Base-by-base conservation (phyloP, 352 stramenopile species). In the Globisporangium mamillatum region DNA sequence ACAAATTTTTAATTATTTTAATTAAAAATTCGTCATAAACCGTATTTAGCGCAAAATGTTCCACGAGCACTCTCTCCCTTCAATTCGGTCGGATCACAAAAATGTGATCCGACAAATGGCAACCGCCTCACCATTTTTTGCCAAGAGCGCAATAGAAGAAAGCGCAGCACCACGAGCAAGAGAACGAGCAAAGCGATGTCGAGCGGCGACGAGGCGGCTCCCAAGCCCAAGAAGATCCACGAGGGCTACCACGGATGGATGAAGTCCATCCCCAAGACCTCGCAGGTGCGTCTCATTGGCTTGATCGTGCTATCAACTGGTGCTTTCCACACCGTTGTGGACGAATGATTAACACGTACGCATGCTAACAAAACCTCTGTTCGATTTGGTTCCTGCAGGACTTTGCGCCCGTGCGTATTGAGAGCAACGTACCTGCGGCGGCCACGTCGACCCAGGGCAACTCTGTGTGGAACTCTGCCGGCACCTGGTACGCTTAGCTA, bases 231-330 rank as follows among this genome's bases (percentile, higher is more conserved):
- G 67, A 91, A 92, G 80, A 80, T 94, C 46, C 88, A 95, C 75
- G 77, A 74, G 18, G 88, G 88, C 64, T 95, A 95, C 75, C 86
- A 95, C 66, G 88, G 88, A 60, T 95, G 88, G 88, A 93, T 93
- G 85, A 93, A 93, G 80, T 81, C 76, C n/a, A 92, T 95, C 68
- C 66, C 86, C 24, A 91, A 92, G 75, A 95, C 78, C 22, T 72
- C 71, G n/a, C 84, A 93, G 64, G 86, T 93, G 38, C 3, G 70
- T 54, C 41, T 22, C 12, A 20, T 48, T 48, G 38, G 4, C 41
- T 50, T 12, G 7, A 12, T 24, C 14, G 6, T 9, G 12, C 24
- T 58, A 24, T 9, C 27, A 9, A n/a, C 10, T 34, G 25, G 34
- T 7, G 41, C 41, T n/a, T 7, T 14, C 20, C 14, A 25, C 5